Percentiles rank a stretch among this genome's conserved stretches.
Evolutionary conservation across 805 yeast genomes (phyloP).

Genomic region (Kuraishia molischiana): DNA sequence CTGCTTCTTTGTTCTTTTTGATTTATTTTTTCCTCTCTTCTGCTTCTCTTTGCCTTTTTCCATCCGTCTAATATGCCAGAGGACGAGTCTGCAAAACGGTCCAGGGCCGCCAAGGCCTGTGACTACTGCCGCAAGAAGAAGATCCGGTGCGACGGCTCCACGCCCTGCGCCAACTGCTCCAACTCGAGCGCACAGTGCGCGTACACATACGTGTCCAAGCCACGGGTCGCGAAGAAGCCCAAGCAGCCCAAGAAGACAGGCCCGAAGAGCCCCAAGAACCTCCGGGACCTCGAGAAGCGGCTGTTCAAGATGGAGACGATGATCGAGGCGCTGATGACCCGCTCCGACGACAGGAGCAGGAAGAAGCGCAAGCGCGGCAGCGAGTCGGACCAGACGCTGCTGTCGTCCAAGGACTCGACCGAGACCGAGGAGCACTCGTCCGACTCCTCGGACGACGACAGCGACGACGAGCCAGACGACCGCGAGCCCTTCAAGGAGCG

Average conservation of each 20-base stretch:
- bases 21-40: too few relatives aligned
- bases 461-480: constrained; percentile 13
- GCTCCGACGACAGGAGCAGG: constrained; percentile 1
- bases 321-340: constrained; percentile 16
- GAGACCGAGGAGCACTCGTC: not conserved
- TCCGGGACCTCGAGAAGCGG: constrained; percentile 15
- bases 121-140: constrained; percentile 38
- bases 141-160: constrained; percentile 39
- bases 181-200: constrained; percentile 24
- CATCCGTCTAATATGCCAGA: too few relatives aligned
- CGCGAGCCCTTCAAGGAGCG: not conserved
- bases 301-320: constrained; percentile 23
- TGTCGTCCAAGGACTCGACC: not conserved
- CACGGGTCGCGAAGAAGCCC: constrained; percentile 6
- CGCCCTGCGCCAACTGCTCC: constrained; percentile 31
- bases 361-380: constrained; percentile 3
- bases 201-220: constrained; percentile 22
- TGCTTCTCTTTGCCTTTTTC: too few relatives aligned
- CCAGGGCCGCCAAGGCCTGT: constrained; percentile 35
- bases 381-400: not conserved
- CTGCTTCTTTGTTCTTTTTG: too few relatives aligned
- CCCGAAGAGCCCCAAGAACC: not conserved
- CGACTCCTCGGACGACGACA: constrained; percentile 2
- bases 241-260: not conserved
- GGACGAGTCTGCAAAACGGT: not conserved